phyloP scores from a whole-genome alignment of 495 filamentous ascomycete genomes.

The Tuber brumale region DNA sequence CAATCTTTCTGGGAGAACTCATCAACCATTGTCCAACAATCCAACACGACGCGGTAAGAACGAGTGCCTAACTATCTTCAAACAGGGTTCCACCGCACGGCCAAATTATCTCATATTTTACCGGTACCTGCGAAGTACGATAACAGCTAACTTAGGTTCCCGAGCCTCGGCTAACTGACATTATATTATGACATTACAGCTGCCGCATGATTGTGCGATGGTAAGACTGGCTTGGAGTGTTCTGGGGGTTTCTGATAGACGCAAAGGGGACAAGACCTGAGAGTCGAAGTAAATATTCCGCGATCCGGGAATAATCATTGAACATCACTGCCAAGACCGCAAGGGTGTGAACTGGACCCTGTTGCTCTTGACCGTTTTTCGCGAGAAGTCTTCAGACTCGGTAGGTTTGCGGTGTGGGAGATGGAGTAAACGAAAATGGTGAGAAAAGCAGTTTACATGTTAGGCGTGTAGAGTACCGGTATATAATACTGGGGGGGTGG shows the following conservation, averaged over 20 bases:
- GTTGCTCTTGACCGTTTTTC: neutral
- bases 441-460: neutral
- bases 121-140: neutral
- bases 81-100: neutral
- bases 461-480: neutral
- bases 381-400: neutral
- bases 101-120: neutral
- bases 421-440: neutral
- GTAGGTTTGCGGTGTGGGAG: neutral
- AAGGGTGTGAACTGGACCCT: neutral
- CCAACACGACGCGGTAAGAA: neutral
- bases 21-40: neutral
- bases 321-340: neutral
- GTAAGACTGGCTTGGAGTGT: neutral
- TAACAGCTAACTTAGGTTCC: neutral
- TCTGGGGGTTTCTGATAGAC: neutral
- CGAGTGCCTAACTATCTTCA: neutral
- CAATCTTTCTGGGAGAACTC: neutral
- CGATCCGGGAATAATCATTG: neutral
- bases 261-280: neutral
- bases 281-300: slow-evolving; percentile 5
- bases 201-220: neutral
- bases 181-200: neutral
- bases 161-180: neutral
- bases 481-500: neutral